Base-by-base conservation (phyloP, 306 rosid species). In the Prunus campanulata region DNA sequence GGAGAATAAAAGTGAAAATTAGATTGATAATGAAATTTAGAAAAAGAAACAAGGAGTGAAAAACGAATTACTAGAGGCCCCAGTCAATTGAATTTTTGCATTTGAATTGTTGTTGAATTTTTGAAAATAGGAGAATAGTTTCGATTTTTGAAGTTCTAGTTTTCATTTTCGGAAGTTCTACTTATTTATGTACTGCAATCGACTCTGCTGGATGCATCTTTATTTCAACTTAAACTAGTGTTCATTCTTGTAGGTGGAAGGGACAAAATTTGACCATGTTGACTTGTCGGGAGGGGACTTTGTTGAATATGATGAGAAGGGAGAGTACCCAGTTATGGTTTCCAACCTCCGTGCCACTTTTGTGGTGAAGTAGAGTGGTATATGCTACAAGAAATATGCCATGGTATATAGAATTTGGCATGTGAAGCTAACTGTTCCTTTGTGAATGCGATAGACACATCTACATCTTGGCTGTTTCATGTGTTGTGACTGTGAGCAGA, bases 281-380 rank as follows among this genome's bases (percentile, higher is more conserved):
- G 99, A 95, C 87, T 66, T 95, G 83, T 89, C 93, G 20, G 88
- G 74, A 57, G 92, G 85, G 54, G 96, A 95, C 8, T 92, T 67
- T 66, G 84, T 87, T n/a, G 99, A 90, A 66, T 95, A 92, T 72
- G 93, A 83, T 80, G 99, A 90, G 91, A 90, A 92, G 87, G 97
- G 98, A 75, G 92, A 86, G 83, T 89, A 85, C 74, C 96, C 97
- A 2, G 97, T 89, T 77, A 92, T 88, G 99, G 83, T 92, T 77
- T 90, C 96, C 72, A 86, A 82, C 71, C 82, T 85, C 50, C 84
- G 83, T 19, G 81, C 97, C 51, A 87, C 81, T 35, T 92, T 95
- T 87, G 91, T 88, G 87, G 86, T 83, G 71, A 87, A 82, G 86
- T 86, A 88, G 85, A 59, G 61, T 10, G 18, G 32, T n/a, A 2